Evolutionary conservation across 2,329 filamentous ascomycete species (phyloP).

Genomic region (Pseudocercospora musae): DNA sequence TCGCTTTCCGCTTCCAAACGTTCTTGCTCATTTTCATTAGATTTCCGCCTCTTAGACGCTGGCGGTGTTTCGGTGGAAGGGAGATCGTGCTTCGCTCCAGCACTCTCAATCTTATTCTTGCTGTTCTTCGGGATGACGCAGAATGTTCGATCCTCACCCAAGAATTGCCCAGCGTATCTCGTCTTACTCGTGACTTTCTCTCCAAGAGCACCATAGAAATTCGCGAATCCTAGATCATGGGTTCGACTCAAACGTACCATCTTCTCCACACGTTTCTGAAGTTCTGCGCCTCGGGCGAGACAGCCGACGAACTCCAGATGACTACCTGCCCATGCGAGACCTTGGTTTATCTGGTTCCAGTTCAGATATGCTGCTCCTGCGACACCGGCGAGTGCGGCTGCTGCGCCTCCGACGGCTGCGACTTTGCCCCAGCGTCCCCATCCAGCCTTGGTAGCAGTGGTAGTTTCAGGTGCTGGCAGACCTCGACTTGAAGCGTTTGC

Average conservation of each 20-base stretch:
- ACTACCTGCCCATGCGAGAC: conserved; percentile 78
- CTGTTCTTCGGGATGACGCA: conserved; percentile 67
- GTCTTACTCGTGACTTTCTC: conserved; percentile 53
- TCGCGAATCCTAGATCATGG: conserved; percentile 72
- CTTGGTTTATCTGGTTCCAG: conserved; percentile 71
- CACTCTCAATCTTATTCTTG: conserved; percentile 15
- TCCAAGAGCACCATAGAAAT: conserved; percentile 83
- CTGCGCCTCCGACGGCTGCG: conserved; percentile 79
- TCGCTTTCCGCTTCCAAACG: conserved; percentile 34
- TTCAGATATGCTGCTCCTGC: conserved; percentile 85
- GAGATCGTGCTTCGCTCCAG: conserved; percentile 25
- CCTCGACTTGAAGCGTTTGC: conserved; percentile 31
- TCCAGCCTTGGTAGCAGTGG: conserved; percentile 7
- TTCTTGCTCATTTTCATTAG: conserved; percentile 13
- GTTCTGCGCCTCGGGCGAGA: conserved; percentile 76
- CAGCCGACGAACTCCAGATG: conserved; percentile 94
- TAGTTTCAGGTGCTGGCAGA: conserved; percentile 27
- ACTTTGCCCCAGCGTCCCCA: conserved; percentile 53
- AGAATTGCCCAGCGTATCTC: conserved; percentile 46
- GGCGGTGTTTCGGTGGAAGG: conserved; percentile 6
- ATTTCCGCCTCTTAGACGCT: conserved; percentile 13
- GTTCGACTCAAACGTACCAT: conserved; percentile 64
- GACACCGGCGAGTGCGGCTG: conserved; percentile 74
- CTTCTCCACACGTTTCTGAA: conserved; percentile 68
- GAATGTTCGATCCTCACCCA: conserved; percentile 77